Percentiles rank a stretch among this genome's conserved stretches.
phyloP scores from a whole-genome alignment of 2,329 filamentous ascomycete genomes.

The Ceratocystis lukuohia region DNA sequence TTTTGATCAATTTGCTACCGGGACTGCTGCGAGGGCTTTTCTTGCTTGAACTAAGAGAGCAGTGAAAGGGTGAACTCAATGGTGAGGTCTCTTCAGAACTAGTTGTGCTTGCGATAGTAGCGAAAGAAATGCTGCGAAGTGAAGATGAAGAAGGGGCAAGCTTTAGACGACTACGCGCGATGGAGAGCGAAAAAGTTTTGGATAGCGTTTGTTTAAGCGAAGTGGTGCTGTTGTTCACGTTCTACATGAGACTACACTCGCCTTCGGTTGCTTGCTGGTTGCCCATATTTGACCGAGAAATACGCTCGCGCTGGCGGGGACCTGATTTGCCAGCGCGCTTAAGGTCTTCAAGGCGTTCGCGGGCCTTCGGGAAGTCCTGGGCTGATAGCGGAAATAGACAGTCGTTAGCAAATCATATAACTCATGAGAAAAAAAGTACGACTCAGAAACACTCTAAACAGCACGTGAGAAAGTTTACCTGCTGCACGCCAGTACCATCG shows the following conservation, averaged over 20 bases:
- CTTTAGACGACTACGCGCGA: neutral
- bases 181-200: slow-evolving; percentile 5
- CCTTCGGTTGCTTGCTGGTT: slow-evolving; percentile 37
- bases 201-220: slow-evolving; percentile 8
- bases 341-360: slow-evolving; percentile 82
- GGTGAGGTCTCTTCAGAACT: neutral
- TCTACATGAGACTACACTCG: slow-evolving; percentile 20
- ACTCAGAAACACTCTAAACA: neutral
- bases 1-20: neutral
- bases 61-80: neutral
- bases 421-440: neutral
- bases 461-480: slow-evolving; percentile 47
- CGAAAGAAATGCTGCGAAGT: neutral
- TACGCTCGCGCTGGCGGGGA: slow-evolving; percentile 60
- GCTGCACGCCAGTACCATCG: slow-evolving; percentile 97
- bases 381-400: slow-evolving; percentile 37
- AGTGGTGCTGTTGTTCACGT: slow-evolving; percentile 16
- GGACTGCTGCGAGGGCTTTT: neutral
- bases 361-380: slow-evolving; percentile 86
- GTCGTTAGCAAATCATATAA: slow-evolving; percentile 23
- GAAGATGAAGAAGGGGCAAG: neutral
- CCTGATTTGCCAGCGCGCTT: slow-evolving; percentile 62
- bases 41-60: neutral
- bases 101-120: neutral
- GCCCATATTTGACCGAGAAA: slow-evolving; percentile 69